Conservation (phyloP, 768 basidiomycete genomes). For the Atractiella rhizophila region DNA sequence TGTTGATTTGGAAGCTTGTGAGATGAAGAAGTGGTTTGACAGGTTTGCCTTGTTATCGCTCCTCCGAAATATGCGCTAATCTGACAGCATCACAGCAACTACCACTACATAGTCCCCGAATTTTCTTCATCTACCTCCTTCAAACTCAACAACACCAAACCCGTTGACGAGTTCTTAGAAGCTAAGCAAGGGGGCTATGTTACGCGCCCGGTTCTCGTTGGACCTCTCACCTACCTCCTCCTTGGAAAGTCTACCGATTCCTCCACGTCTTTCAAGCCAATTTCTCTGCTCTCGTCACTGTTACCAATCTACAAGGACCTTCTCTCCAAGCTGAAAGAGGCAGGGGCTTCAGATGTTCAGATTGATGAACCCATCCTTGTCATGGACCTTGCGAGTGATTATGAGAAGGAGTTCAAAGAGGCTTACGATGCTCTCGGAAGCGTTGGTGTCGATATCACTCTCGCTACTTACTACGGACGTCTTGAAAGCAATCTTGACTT, state of each 20-base stretch:
- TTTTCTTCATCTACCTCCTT: slow-evolving; percentile 27
- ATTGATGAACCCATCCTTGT: slow-evolving; percentile 92
- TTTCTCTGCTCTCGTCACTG: slow-evolving; percentile 66
- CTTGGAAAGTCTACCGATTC: slow-evolving; percentile 51
- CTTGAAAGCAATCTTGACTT: slow-evolving; percentile 74
- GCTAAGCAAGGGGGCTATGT: slow-evolving; percentile 65
- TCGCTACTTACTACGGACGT: slow-evolving; percentile 91
- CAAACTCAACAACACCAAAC: slow-evolving; percentile 80
- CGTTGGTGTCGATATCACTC: slow-evolving; percentile 45
- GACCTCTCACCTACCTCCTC: slow-evolving; percentile 80
- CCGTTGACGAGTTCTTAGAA: slow-evolving; percentile 77
- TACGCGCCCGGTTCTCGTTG: slow-evolving; percentile 87
- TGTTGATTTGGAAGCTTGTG: slow-evolving; percentile 43
- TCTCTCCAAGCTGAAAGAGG: slow-evolving; percentile 65
- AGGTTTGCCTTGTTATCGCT: too few species aligned
- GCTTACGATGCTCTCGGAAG: slow-evolving; percentile 59
- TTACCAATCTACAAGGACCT: slow-evolving; percentile 78
- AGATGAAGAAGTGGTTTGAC: slow-evolving; percentile 84
- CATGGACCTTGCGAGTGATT: slow-evolving; percentile 50
- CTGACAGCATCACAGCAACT: slow-evolving; percentile 52
- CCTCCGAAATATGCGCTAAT: too few species aligned
- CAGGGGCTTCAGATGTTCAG: slow-evolving; percentile 85
- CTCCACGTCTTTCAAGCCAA: slow-evolving; percentile 46
- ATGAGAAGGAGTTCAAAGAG: slow-evolving; percentile 51
- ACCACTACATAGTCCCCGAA: slow-evolving; percentile 54